Conservation (phyloP, 1,284 basidiomycete species). For the Apiotrichum gracile region DNA sequence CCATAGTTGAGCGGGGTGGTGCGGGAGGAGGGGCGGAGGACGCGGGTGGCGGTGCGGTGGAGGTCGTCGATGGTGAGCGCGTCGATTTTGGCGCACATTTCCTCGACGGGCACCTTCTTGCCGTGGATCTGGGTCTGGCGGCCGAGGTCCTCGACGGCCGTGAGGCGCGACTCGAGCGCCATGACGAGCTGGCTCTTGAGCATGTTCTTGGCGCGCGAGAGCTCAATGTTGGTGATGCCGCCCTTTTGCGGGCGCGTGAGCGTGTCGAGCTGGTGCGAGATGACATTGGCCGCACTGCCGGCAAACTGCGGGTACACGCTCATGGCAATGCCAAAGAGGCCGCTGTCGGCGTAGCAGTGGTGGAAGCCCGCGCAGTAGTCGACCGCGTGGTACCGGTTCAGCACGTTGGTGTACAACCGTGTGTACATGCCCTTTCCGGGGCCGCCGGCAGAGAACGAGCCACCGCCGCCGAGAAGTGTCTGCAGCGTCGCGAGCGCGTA, state of each 20-base stretch:
- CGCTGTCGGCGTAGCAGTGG: slow-evolving; percentile 93
- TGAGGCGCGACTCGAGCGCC: slow-evolving; percentile 85
- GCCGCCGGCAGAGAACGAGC: slow-evolving; percentile 63
- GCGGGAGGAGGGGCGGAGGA: slow-evolving; percentile 33
- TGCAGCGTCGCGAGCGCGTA: slow-evolving; percentile 93
- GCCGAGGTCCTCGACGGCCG: slow-evolving; percentile 73
- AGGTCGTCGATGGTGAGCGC: slow-evolving; percentile 60
- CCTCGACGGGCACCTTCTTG: slow-evolving; percentile 75
- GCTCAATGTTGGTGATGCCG: slow-evolving; percentile 53
- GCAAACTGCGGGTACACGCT: slow-evolving; percentile 69
- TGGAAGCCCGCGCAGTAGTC: slow-evolving; percentile 98
- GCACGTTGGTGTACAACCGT: slow-evolving; percentile 91
- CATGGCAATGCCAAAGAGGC: slow-evolving; percentile 87
- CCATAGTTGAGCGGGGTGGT: slow-evolving; percentile 40
- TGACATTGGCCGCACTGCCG: slow-evolving; percentile 69
- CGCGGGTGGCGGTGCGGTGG: slow-evolving; percentile 41
- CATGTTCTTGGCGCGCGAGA: slow-evolving; percentile 89
- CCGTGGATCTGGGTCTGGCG: slow-evolving; percentile 82
- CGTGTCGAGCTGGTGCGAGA: slow-evolving; percentile 67
- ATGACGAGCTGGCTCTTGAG: slow-evolving; percentile 90
- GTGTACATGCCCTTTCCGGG: slow-evolving; percentile 99
- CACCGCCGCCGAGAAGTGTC: slow-evolving; percentile 89
- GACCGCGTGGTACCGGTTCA: slow-evolving; percentile 89
- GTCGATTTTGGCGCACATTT: slow-evolving; percentile 90
- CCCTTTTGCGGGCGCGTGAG: slow-evolving; percentile 47